Base-by-base conservation (phyloP, 768 basidiomycete genomes). In the Pleurotus eryngii region DNA sequence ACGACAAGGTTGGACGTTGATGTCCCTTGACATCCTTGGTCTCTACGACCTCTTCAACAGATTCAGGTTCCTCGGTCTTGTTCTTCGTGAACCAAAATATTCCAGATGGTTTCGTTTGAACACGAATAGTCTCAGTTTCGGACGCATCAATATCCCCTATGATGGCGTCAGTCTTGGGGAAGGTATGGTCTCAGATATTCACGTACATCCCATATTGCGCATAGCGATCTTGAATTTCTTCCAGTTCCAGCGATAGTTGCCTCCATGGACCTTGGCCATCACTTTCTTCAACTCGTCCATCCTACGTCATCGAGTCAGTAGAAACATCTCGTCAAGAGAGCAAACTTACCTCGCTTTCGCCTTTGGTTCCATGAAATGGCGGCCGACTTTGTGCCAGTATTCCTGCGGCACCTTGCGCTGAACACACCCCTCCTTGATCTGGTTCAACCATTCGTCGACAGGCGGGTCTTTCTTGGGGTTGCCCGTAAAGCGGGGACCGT, bases 241-340 rank as follows among this genome's bases (percentile, higher is more conserved):
- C 90, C 90, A 92, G 60, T 80, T 86, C 90, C 90, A 92, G 49
- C 82, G 76, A 65, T 91, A 91, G 63, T 83, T 85, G 12, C 87
- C 87, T 9, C 87, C 89, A 59, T 90, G 81, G 61, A 92, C 81
- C 65, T 88, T 82, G 40, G 79, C 74, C 74, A 92, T 81, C 57
- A 92, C 87, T 45, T 79, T 80, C 71, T 89, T 89, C 57, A 92
- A 72, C 64, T 90, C 88, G 30, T 80, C 73, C 58, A 92, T 72
- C 57, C 84, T 81, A 49, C 3, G 46, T 27, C 39, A 51, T 27
- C 27, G 3, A 22, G 38, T 20, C 24, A 9, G 38, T 27, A 54
- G 20, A 1, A 4, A 24, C 11, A 11, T 20, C 4, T 18, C 11
- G 45, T 15, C 17, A 6, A 46, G 9, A 14, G 46, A 5, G 26